These are phyloP conservation scores for Choiromyces venosus DNA, from an alignment of 495 filamentous ascomycete genomes.

Conservation along the genomic window DNA sequence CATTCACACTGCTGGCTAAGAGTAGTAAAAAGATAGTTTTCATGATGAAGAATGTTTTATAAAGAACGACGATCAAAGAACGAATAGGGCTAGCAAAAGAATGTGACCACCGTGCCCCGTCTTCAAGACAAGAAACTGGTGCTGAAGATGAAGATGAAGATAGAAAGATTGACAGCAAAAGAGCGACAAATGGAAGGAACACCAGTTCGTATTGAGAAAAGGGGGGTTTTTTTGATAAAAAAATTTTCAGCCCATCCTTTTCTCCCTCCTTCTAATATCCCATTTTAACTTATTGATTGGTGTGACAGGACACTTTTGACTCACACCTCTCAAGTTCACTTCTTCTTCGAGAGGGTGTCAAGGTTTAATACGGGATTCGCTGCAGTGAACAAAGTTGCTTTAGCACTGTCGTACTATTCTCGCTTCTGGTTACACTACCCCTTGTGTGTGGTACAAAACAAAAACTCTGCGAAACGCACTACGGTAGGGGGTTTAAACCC, in stretches of 20 bases:
- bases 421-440: neutral
- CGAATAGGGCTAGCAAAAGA: neutral
- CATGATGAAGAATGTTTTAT: neutral
- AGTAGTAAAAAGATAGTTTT: conserved; percentile 11
- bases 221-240: neutral
- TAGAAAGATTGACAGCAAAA: neutral
- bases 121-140: neutral
- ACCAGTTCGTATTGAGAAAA: neutral
- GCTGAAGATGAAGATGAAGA: conserved; percentile 1
- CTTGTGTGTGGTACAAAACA: neutral
- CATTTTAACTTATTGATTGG: neutral
- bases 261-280: neutral
- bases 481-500: neutral
- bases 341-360: neutral
- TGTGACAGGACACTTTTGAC: neutral
- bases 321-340: neutral
- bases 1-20: neutral
- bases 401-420: neutral
- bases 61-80: neutral
- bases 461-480: neutral
- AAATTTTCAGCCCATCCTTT: neutral
- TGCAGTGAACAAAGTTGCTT: neutral
- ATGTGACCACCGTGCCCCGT: conserved; percentile 5
- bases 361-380: neutral
- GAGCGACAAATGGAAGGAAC: neutral